A percentile compares a stretch with the other conserved stretches of the same genome.
Conservation (phyloP, 2,329 filamentous ascomycete genomes). For the Elsinoe perseae region DNA sequence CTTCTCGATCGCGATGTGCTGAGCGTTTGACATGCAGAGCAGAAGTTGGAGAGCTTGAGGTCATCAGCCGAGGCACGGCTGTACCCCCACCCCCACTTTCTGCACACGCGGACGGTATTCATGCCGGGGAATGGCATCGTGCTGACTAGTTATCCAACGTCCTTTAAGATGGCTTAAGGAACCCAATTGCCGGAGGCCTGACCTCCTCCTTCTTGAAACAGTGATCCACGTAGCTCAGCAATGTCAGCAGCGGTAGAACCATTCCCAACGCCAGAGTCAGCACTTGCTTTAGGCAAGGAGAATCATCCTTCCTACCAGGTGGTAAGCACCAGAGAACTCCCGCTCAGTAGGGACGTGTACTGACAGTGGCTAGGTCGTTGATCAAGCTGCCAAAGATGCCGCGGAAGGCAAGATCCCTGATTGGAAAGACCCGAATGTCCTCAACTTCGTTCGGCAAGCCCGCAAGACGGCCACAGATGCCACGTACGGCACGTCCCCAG, state of each 20-base stretch:
- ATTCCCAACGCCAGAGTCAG: conserved; percentile 10
- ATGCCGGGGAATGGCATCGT: no score
- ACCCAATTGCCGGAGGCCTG: not conserved
- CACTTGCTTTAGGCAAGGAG: not conserved
- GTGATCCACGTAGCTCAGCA: not conserved
- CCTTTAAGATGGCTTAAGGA: not conserved
- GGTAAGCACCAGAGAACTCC: not conserved
- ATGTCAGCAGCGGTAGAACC: conserved; percentile 3
- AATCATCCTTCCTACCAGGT: conserved; percentile 8
- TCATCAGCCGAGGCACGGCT: not conserved
- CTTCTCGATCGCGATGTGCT: no score
- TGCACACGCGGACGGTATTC: no score
- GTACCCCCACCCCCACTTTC: not conserved
- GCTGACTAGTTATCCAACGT: not conserved
- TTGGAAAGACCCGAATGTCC: not conserved
- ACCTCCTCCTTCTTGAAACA: not conserved
- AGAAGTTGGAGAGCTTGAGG: no score
- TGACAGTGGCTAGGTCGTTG: not conserved
- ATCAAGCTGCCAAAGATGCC: conserved; percentile 4
- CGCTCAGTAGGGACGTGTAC: not conserved
- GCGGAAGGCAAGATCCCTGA: conserved; percentile 1
- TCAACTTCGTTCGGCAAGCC: not conserved
- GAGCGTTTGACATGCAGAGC: no score
- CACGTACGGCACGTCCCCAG: conserved; percentile 5
- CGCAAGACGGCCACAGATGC: not conserved